Base-by-base conservation (phyloP, 306 rosid species). In the Abrus precatorius region DNA sequence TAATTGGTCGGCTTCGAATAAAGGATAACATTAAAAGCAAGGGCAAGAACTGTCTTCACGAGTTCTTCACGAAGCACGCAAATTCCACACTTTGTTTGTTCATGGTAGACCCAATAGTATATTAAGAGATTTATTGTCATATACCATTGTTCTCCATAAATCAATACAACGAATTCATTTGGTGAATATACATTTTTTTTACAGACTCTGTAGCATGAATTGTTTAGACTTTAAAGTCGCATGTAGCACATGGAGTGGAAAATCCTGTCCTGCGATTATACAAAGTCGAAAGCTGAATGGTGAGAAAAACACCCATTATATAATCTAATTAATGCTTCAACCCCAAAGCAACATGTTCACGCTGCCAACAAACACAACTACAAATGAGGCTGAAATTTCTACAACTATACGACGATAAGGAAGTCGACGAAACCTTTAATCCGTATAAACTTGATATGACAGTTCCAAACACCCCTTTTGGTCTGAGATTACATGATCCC, bases 281-380 rank as follows among this genome's bases (percentile, higher is more conserved):
- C 59, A 63, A 53, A n/a, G 6, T 34, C 2, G n/a, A 55, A 66
- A 67, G 56, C 43, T 65, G 77, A 32, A 50, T 60, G 41, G 53
- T 76, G 73, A 29, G 27, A 38, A 74, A 1, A 53, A 45, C 36
- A 64, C 9, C 66, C 5, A 20, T 4, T 50, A 82, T 59, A 28
- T 7, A 76, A 77, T 12, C 48, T 71, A n/a, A 9, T 65, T 41
- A 28, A n/a, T 78, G 70, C 28, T 66, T 56, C 64, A 66, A 59
- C 43, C 11, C 41, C 48, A 3, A 61, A 33, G 60, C 36, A 11
- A 45, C 20, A 20, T 20, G 20, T 20, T 20, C 20, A 20, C 20
- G 20, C 20, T 20, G 20, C 20, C 20, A 20, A 20, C 20, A 20
- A 20, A 20, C 20, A 20, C 20, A 20, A 20, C 20, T 20, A 20